Evolutionary conservation across 2,329 filamentous ascomycete species (phyloP), one percentile per base, ranked within the genome.

Genomic region (Boeremia exigua): DNA sequence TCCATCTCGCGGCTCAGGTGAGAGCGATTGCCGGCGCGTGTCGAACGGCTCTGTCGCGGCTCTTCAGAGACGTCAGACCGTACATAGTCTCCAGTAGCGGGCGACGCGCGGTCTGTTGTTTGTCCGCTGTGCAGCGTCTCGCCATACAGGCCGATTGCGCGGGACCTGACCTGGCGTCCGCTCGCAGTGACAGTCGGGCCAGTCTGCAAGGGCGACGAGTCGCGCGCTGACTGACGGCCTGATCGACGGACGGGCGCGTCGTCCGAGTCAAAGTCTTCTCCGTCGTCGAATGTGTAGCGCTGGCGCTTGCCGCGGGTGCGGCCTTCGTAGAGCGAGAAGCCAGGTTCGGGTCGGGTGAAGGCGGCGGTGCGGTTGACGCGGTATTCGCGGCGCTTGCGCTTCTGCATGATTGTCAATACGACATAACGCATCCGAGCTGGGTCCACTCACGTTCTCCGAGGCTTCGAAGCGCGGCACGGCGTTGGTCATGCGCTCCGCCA

Each of bases 201-300:
- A 23, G 81, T 74, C 4, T 83, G 80, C 61, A 94, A 91, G 36
- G 85, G 85, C 0, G 92, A 89, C 0, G 91, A 92, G 60, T 86
- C 87, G 9, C 87, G 83, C 34, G 88, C 85, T 1, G 90, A 92
- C 62, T 92, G 90, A 25, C 94, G 79, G 9, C 79, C 79, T 4
- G 85, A 87, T 42, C 82, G 80, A 39, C 84, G 87, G 15, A 86
- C 84, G 11, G 91, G 91, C 6, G 88, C 85, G 15, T 79, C 78
- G 57, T 80, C 93, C 73, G 87, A 88, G 69, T 85, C 85, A 47
- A 78, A 81, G n/a, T 96, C 92, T 63, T 96, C 91, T 23, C 96
- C 91, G 48, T 97, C 93, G 0, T 92, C 96, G 71, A 91, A 99
- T 0, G 92, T 99, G 72, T 99, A 99, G 76, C 93, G 96, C 78